Evolutionary conservation across 2,329 filamentous ascomycete species (phyloP), one percentile per base, ranked within the genome.

Genomic region (Fusarium miscanthi): DNA sequence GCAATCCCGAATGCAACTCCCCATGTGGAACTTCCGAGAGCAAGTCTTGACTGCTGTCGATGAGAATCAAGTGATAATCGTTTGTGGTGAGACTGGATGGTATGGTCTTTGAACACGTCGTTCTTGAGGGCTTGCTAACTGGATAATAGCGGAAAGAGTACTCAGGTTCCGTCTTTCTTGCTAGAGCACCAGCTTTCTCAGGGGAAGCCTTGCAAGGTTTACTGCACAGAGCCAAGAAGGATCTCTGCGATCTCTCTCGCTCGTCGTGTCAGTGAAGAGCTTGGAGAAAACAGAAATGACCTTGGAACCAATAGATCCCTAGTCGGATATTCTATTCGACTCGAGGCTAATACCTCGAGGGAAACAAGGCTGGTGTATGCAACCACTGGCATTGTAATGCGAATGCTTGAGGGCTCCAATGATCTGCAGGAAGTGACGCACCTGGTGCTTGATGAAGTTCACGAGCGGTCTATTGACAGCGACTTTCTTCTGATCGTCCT

Each of bases 181-280:
- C 85, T 99, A 12, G 96, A 99, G 80, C 90, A 97, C 77, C 92
- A 98, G 78, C 87, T 99, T 54, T 89, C 90, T 6, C 89, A 92
- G 70, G 95, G 95, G 8, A 92, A 90, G 72, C 85, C 90, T 9
- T 98, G 95, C 83, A 98, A 97, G 78, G 91, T 99, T 16, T 98
- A 95, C 80, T 97, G 96, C 79, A 98, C 96, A 0, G 95, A 99
- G 80, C 96, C 96, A 40, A 91, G 96, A 46, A 91, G 96, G 79
- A 99, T 99, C 69, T 99, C 96, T 21, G 96, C 96, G 14, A 95
- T 99, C 43, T 98, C 96, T 19, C 85, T 99, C 52, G 96, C 96
- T 43, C 91, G 93, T 61, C 92, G 96, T 78, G 96, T 99, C 23
- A 97, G 95, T 78, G 94, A 98, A 81, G 96, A 99, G 80, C 87